Evolutionary conservation across 2,329 filamentous ascomycete genomes (phyloP).

Genomic region (Aspergillus clavatus): DNA sequence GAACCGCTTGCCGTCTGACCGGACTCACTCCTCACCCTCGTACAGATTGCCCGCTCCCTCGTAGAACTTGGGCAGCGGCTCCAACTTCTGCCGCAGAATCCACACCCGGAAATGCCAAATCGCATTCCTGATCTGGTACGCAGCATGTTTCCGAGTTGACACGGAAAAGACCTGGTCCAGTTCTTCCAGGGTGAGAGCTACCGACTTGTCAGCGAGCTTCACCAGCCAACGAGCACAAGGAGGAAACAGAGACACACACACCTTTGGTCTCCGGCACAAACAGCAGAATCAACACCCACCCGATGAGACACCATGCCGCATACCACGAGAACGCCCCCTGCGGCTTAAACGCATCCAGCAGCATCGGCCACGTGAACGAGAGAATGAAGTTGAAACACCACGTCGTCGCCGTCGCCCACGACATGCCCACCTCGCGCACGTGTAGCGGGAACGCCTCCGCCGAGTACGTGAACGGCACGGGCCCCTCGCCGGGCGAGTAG

Average conservation of each 20-base stretch:
- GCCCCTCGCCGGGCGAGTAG: slow-evolving; percentile 55
- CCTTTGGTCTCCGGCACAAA: slow-evolving; percentile 48
- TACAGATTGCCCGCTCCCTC: slow-evolving; percentile 23
- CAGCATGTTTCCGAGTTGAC: slow-evolving; percentile 41
- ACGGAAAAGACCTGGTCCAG: slow-evolving; percentile 53
- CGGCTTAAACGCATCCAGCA: slow-evolving; percentile 46
- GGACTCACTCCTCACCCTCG: too few species aligned
- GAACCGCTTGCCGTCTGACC: too few species aligned
- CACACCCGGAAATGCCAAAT: slow-evolving; percentile 40
- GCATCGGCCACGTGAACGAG: slow-evolving; percentile 50
- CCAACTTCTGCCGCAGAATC: slow-evolving; percentile 34
- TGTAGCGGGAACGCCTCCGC: slow-evolving; percentile 61
- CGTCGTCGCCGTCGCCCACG: slow-evolving; percentile 50
- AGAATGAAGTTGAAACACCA: slow-evolving; percentile 56
- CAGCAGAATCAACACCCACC: slow-evolving; percentile 47
- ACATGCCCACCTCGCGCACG: slow-evolving; percentile 59
- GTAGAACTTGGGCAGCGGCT: slow-evolving; percentile 33
- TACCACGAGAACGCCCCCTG: slow-evolving; percentile 56
- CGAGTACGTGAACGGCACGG: slow-evolving; percentile 61
- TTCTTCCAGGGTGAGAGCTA: slow-evolving; percentile 42
- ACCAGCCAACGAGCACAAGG: slow-evolving; percentile 1
- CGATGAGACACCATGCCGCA: slow-evolving; percentile 52
- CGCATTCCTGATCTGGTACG: slow-evolving; percentile 37
- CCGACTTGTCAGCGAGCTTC: slow-evolving; percentile 23
- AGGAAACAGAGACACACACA: neutral